Evolutionary conservation across 495 filamentous ascomycete genomes (phyloP).

Genomic region (Penicillium angulare): DNA sequence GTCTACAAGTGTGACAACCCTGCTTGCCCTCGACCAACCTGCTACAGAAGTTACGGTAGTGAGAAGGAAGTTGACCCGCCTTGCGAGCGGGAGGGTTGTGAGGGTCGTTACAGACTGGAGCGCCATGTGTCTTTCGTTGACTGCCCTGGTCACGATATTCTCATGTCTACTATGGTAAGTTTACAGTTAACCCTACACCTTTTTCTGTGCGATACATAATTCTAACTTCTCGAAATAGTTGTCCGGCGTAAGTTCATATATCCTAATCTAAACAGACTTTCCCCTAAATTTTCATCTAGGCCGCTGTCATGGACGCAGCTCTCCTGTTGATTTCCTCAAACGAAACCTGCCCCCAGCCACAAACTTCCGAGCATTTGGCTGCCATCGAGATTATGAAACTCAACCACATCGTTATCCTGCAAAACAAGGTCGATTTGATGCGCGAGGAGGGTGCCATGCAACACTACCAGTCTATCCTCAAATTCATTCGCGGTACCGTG

Average conservation of each 20-base stretch:
- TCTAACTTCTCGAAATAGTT: too few species aligned
- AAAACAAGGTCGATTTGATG: slow-evolving; percentile 99
- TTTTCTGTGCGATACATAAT: too few species aligned
- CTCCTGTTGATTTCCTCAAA: slow-evolving; percentile 96
- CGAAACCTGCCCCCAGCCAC: slow-evolving; percentile 97
- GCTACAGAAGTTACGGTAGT: slow-evolving; percentile 96
- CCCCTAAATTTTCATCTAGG: too few species aligned
- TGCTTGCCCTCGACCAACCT: slow-evolving; percentile 88
- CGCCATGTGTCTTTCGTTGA: slow-evolving; percentile 69
- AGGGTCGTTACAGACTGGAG: slow-evolving; percentile 72
- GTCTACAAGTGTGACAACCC: slow-evolving; percentile 97
- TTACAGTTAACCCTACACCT: too few species aligned
- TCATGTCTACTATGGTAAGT: slow-evolving; percentile 40
- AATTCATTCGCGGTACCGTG: slow-evolving; percentile 96
- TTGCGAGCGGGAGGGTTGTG: slow-evolving; percentile 90
- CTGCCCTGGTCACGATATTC: slow-evolving; percentile 98
- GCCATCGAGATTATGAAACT: slow-evolving; percentile 99
- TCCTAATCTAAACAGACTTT: too few species aligned
- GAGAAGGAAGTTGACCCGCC: slow-evolving; percentile 96
- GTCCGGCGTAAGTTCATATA: too few species aligned
- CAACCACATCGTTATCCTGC: slow-evolving; percentile 96
- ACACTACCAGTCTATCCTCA: slow-evolving; percentile 93
- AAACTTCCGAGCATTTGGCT: slow-evolving; percentile 96
- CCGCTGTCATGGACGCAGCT: slow-evolving; percentile 98
- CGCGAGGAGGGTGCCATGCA: slow-evolving; percentile 85